Evolutionary conservation across 2,329 filamentous ascomycete species (phyloP).

Genomic region (Biscogniauxia marginata): DNA sequence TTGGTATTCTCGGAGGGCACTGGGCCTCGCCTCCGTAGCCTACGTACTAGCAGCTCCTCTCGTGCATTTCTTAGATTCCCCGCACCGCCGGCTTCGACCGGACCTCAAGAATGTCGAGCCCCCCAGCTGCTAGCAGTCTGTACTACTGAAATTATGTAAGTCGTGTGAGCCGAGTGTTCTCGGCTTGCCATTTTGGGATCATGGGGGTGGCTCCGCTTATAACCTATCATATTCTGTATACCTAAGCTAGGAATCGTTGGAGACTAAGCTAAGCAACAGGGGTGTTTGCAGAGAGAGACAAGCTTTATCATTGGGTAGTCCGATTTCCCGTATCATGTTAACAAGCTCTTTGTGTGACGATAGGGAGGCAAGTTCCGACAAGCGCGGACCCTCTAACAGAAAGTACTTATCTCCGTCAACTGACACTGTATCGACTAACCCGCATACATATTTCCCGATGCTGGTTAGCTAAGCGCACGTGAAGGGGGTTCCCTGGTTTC

Average conservation of each 20-base stretch:
- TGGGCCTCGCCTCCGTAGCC: background rate
- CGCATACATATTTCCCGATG: too few relatives aligned
- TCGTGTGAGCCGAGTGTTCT: background rate
- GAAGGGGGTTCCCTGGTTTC: too few relatives aligned
- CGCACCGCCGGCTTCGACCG: background rate
- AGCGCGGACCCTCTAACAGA: background rate
- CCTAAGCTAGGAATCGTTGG: too few relatives aligned
- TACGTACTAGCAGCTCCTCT: background rate
- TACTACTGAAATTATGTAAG: background rate
- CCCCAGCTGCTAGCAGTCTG: background rate
- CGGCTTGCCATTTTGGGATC: background rate
- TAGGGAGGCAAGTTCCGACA: background rate
- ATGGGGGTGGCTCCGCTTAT: background rate
- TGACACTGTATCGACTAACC: background rate
- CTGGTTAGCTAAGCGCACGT: too few relatives aligned
- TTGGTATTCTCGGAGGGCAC: background rate
- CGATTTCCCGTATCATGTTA: background rate
- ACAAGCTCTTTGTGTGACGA: background rate
- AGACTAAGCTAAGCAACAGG: background rate
- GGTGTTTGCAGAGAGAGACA: background rate
- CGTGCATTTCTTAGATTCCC: background rate
- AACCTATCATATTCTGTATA: background rate
- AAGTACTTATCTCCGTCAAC: background rate
- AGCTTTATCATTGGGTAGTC: too few relatives aligned
- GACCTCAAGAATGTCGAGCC: background rate